These are phyloP conservation scores for Pyrenula aspistea DNA, from an alignment of 495 filamentous ascomycete species.

Conservation along the genomic window DNA sequence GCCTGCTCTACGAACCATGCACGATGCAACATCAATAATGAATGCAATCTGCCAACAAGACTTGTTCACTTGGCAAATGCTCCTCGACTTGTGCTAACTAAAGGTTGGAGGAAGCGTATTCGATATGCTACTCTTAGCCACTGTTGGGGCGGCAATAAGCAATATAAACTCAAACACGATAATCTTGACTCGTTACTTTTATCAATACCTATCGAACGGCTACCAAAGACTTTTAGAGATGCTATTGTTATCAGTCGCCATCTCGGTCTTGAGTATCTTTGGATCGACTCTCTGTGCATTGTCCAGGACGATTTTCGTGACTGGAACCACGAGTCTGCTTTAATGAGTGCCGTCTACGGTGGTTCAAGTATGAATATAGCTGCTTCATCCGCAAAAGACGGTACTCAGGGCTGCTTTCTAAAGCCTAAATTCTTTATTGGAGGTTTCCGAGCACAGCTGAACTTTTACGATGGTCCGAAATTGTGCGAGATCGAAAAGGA, in stretches of 20 bases:
- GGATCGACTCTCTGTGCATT: constrained; percentile 17
- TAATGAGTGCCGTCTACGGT: constrained; percentile 21
- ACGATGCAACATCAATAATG: background rate
- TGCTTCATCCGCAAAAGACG: constrained; percentile 5
- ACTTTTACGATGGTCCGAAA: background rate
- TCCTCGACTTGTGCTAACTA: background rate
- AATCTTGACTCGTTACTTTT: background rate
- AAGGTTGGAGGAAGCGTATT: background rate
- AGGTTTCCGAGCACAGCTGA: background rate
- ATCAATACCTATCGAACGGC: constrained; percentile 1
- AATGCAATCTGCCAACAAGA: background rate
- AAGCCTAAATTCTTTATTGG: background rate
- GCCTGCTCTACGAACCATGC: background rate
- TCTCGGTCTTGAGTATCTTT: constrained; percentile 11
- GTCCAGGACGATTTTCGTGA: constrained; percentile 13
- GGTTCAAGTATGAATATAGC: constrained; percentile 22
- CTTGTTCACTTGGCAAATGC: background rate
- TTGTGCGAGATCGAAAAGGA: background rate
- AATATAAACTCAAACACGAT: background rate
- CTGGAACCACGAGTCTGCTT: constrained; percentile 11
- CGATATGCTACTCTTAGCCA: constrained; percentile 9
- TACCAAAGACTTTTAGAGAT: constrained; percentile 16
- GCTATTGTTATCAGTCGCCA: constrained; percentile 8
- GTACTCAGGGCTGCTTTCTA: background rate
- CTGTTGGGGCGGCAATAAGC: constrained; percentile 9